These are phyloP conservation scores for Omphalotus guepiniiformis DNA, from an alignment of 768 basidiomycete species.

Conservation along the genomic window DNA sequence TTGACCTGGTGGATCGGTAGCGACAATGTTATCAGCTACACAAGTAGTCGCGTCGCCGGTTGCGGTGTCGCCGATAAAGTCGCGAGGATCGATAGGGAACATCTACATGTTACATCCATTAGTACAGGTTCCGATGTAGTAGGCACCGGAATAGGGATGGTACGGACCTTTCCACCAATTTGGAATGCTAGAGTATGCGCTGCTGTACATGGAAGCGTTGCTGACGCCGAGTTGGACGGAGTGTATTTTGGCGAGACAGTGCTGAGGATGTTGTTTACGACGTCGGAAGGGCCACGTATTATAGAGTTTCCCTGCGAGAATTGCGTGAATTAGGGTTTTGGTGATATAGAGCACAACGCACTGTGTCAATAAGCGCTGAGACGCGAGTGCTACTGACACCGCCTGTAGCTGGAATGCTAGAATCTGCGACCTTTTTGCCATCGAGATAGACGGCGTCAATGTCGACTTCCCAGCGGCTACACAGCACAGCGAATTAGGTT, in stretches of 20 bases:
- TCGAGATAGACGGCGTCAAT: slow-evolving; percentile 65
- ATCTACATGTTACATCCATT: slow-evolving; percentile 22
- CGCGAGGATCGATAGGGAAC: slow-evolving; percentile 69
- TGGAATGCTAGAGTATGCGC: slow-evolving; percentile 57
- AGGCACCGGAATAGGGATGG: not conserved
- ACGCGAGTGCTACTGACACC: slow-evolving; percentile 31
- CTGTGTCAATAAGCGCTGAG: slow-evolving; percentile 40
- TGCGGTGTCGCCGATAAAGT: slow-evolving; percentile 47
- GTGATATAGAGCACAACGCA: not conserved
- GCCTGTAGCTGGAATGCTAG: slow-evolving; percentile 37
- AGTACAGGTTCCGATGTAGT: not conserved
- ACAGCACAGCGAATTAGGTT: not conserved
- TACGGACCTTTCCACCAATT: slow-evolving; percentile 55
- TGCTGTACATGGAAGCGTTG: slow-evolving; percentile 43
- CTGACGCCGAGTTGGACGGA: slow-evolving; percentile 19
- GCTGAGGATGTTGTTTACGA: slow-evolving; percentile 46
- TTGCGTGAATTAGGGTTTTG: not conserved
- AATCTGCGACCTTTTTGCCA: slow-evolving; percentile 48
- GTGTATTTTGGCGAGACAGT: slow-evolving; percentile 33
- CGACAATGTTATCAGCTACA: slow-evolving; percentile 47
- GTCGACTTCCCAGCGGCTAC: slow-evolving; percentile 60
- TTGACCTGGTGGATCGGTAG: slow-evolving; percentile 54
- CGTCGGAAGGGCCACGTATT: slow-evolving; percentile 64
- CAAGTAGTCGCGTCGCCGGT: slow-evolving; percentile 39
- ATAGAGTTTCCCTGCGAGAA: slow-evolving; percentile 60